A percentile compares a stretch with the other conserved stretches of the same genome.
Conservation (phyloP, 169 alveolate species). For the Cryptosporidium baileyi region DNA sequence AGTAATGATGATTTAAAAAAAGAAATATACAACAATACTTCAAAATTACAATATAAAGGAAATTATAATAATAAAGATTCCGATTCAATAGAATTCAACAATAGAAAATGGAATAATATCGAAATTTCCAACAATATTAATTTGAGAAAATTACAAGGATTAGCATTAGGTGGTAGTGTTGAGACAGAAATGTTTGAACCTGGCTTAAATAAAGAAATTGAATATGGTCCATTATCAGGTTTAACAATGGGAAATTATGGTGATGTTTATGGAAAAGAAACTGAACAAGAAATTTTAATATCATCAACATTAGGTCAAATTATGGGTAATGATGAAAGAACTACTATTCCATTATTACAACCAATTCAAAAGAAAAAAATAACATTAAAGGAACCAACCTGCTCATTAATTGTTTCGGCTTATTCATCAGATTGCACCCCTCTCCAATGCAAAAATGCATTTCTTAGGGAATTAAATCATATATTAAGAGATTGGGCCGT, state of each 20-base stretch:
- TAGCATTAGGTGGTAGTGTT: slow-evolving; percentile 33
- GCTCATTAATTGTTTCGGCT: slow-evolving; percentile 49
- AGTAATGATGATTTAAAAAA: background rate
- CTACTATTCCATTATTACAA: slow-evolving; percentile 9
- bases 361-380: background rate
- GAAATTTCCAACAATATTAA: background rate
- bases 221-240: slow-evolving; percentile 46
- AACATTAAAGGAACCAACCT: slow-evolving; percentile 17
- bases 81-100: background rate
- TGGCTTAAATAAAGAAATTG: slow-evolving; percentile 25
- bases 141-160: slow-evolving; percentile 1
- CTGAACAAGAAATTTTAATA: slow-evolving; percentile 33
- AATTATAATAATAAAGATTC: background rate
- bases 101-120: background rate
- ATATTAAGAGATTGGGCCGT: slow-evolving; percentile 64
- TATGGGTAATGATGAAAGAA: slow-evolving; percentile 22
- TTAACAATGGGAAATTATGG: slow-evolving; percentile 24
- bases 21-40: background rate
- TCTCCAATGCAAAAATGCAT: slow-evolving; percentile 29
- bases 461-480: slow-evolving; percentile 27
- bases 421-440: slow-evolving; percentile 56
- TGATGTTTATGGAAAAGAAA: slow-evolving; percentile 37
- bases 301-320: slow-evolving; percentile 24
- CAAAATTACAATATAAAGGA: background rate
- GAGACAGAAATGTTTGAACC: slow-evolving; percentile 48